These are phyloP conservation scores for Ophiostoma australiae DNA, from an alignment of 2,329 filamentous ascomycete species.

Conservation along the genomic window DNA sequence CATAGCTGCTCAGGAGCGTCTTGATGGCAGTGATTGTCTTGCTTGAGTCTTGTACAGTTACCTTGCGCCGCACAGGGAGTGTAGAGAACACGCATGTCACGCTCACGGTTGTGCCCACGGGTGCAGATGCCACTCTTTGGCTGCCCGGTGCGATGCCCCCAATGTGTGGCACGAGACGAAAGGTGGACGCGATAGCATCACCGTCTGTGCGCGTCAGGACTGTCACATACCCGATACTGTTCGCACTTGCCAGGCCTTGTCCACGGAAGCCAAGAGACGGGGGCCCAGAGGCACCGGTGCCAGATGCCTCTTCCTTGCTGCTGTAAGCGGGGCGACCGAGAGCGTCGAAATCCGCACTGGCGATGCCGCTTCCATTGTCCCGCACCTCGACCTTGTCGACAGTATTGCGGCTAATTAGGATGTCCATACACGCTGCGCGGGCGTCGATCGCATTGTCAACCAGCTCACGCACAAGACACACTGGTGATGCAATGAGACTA, in stretches of 20 bases:
- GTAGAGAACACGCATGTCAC: conserved; percentile 54
- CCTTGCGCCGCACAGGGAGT: conserved; percentile 60
- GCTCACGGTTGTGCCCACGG: conserved; percentile 64
- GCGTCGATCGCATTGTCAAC: conserved; percentile 74
- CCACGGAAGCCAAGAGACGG: conserved; percentile 70
- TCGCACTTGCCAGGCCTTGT: conserved; percentile 64
- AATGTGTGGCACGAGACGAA: conserved; percentile 41
- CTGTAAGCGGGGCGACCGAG: conserved; percentile 66
- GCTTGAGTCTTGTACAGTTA: conserved; percentile 51
- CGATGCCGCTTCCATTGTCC: conserved; percentile 70
- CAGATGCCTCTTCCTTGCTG: conserved; percentile 50
- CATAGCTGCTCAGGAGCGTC: conserved; percentile 58
- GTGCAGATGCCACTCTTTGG: conserved; percentile 43
- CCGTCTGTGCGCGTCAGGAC: conserved; percentile 60
- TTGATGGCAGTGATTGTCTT: conserved; percentile 56
- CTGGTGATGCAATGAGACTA: conserved; percentile 55
- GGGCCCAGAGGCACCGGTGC: conserved; percentile 43
- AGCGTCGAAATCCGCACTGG: conserved; percentile 53
- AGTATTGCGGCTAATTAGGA: conserved; percentile 60
- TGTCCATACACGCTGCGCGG: conserved; percentile 58
- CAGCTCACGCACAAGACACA: conserved; percentile 67
- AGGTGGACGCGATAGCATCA: conserved; percentile 52
- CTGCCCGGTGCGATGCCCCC: conserved; percentile 38
- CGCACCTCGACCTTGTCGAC: conserved; percentile 64
- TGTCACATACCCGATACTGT: conserved; percentile 53